phyloP scores from a whole-genome alignment of 2,329 filamentous ascomycete species.

The Neophaeococcomyces mojaviensis region DNA sequence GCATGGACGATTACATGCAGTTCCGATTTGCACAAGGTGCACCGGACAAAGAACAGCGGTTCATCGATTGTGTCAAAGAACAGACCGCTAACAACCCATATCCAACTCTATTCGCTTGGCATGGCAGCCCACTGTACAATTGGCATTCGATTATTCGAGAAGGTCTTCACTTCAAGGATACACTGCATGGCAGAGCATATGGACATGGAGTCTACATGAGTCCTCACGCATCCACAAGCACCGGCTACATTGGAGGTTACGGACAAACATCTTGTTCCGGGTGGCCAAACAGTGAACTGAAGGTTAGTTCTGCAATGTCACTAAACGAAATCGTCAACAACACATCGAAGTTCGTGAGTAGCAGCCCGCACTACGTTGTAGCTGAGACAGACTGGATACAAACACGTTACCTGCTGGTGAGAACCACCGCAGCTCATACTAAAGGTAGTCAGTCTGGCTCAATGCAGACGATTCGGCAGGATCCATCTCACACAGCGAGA shows the following conservation, averaged over 20 bases:
- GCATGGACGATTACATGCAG: slow-evolving; percentile 63
- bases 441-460: neutral
- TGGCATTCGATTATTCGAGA: slow-evolving; percentile 87
- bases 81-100: slow-evolving; percentile 37
- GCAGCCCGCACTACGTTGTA: slow-evolving; percentile 61
- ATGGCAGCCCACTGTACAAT: slow-evolving; percentile 67
- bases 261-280: slow-evolving; percentile 1
- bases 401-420: slow-evolving; percentile 72
- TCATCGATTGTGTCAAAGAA: slow-evolving; percentile 54
- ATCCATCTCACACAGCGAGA: slow-evolving; percentile 25
- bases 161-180: slow-evolving; percentile 64
- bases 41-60: slow-evolving; percentile 75
- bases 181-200: slow-evolving; percentile 58
- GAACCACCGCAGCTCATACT: slow-evolving; percentile 22
- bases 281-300: slow-evolving; percentile 64
- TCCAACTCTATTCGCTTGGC: slow-evolving; percentile 78
- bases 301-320: slow-evolving; percentile 55
- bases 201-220: slow-evolving; percentile 82
- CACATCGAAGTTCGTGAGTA: slow-evolving; percentile 52
- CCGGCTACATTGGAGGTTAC: slow-evolving; percentile 37
- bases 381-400: slow-evolving; percentile 77
- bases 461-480: slow-evolving; percentile 18
- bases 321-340: slow-evolving; percentile 81
- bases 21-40: slow-evolving; percentile 84
- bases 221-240: slow-evolving; percentile 49